These are phyloP conservation scores for Elaeis guineensis DNA, from an alignment of 176 grass and related monocot genomes.

Conservation along the genomic window DNA sequence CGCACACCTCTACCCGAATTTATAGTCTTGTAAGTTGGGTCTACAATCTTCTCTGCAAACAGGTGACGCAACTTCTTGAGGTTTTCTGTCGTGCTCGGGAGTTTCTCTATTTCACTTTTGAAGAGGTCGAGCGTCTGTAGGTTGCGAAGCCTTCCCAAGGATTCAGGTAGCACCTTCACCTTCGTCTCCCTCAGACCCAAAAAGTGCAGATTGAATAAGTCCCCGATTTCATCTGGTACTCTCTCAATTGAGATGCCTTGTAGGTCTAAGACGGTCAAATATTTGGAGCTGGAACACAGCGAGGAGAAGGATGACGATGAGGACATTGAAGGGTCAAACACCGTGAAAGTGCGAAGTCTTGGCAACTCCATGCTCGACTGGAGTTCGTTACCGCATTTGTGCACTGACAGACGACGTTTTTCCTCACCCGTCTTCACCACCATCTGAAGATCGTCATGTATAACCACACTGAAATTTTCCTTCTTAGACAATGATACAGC, in stretches of 20 bases:
- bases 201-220: conserved; percentile 31
- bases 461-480: conserved; percentile 25
- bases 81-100: conserved; percentile 1
- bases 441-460: conserved; percentile 1
- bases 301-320: conserved; percentile 1
- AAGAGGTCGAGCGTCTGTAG: conserved; percentile 13
- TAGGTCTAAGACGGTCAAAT: conserved; percentile 21
- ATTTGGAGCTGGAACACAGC: not conserved
- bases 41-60: conserved; percentile 4
- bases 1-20: not conserved
- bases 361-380: not conserved
- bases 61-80: conserved; percentile 23
- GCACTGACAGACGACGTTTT: conserved; percentile 15
- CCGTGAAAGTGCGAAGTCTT: conserved; percentile 14
- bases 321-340: conserved; percentile 14
- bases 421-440: not conserved
- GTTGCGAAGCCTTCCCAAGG: conserved; percentile 7
- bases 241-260: not conserved
- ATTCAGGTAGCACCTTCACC: conserved; percentile 22
- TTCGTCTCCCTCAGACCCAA: conserved; percentile 27
- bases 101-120: not conserved
- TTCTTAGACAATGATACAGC: conserved; percentile 22
- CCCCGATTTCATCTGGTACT: conserved; percentile 15
- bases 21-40: no score
- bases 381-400: conserved; percentile 3